Evolutionary conservation across 2,329 filamentous ascomycete genomes (phyloP).

Genomic region (Ascosphaera apis): DNA sequence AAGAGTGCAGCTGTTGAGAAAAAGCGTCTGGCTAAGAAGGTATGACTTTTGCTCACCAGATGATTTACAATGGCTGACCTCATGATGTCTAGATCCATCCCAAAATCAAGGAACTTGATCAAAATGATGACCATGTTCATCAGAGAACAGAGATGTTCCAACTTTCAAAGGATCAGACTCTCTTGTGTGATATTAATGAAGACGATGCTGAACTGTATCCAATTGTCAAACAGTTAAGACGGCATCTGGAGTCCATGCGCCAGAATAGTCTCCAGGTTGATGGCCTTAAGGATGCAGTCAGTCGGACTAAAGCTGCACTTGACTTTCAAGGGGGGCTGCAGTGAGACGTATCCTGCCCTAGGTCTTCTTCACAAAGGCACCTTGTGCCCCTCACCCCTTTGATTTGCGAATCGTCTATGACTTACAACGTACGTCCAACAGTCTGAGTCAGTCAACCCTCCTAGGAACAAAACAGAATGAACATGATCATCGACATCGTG

Average conservation of each 20-base stretch:
- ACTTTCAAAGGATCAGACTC: not conserved
- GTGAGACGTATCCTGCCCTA: not conserved
- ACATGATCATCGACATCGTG: too few species aligned
- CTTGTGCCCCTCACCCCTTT: not conserved
- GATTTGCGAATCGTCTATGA: not conserved
- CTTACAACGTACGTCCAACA: too few species aligned
- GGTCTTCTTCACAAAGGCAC: not conserved
- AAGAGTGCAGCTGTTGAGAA: conserved; percentile 17
- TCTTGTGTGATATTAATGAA: conserved; percentile 5
- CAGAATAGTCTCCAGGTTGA: conserved; percentile 17
- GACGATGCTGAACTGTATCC: conserved; percentile 14
- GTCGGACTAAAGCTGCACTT: conserved; percentile 15
- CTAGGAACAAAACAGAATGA: too few species aligned
- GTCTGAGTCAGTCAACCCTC: too few species aligned
- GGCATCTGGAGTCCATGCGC: conserved; percentile 22
- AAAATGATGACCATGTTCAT: not conserved
- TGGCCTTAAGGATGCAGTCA: conserved; percentile 17
- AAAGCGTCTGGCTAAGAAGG: conserved; percentile 20
- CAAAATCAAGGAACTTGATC: not conserved
- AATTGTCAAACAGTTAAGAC: conserved; percentile 19
- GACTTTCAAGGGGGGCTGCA: conserved; percentile 7
- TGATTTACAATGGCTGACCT: not conserved
- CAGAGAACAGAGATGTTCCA: not conserved
- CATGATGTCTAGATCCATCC: not conserved
- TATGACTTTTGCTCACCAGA: conserved; percentile 6